Evolutionary conservation across 768 basidiomycete genomes (phyloP), one percentile per base, ranked within the genome.

Genomic region (Trametes elegans): DNA sequence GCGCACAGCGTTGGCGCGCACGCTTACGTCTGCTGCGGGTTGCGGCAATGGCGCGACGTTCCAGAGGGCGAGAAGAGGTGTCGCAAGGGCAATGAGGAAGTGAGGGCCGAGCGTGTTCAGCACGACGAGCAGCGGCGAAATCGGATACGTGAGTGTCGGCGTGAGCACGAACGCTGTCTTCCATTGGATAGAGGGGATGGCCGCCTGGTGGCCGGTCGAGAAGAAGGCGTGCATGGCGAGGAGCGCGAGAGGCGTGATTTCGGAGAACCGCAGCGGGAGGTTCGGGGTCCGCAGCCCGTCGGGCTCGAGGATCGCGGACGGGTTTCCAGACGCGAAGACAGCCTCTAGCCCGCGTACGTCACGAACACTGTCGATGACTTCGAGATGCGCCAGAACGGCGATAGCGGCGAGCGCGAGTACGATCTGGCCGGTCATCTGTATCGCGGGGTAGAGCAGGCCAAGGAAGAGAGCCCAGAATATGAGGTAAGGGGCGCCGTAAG

Each of bases 181-280:
- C 97, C 96, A 99, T 62, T 98, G 96, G 38, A 99, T 81, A 3
- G 91, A 88, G 1, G 92, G 80, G 34, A 98, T 77, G 3, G 87
- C 87, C 1, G 93, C 80, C 70, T 98, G 94, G 64, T 99, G 97
- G 2, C 97, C 96, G 0, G 95, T 98, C 0, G 82, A 76, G 67
- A 89, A 90, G 77, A 95, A 98, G 7, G 80, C 70, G 44, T 91
- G 80, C 34, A 89, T 70, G 0, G 85, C 88, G 10, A 97, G 75
- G 7, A 98, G 78, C 0, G 87, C 87, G 13, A 98, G 68, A 0
- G 87, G 86, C 0, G 82, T 76, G 21, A 89, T 71, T 55, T 95
- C 90, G 7, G 79, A 71, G 68, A 95, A 90, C 7, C 70, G 69
- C 10, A 85, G 60, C 3, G 73, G 32, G 24, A 57, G 66, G 10